These are phyloP conservation scores for Ballota nigra DNA, from an alignment of 257 asterid species.

Conservation along the genomic window DNA sequence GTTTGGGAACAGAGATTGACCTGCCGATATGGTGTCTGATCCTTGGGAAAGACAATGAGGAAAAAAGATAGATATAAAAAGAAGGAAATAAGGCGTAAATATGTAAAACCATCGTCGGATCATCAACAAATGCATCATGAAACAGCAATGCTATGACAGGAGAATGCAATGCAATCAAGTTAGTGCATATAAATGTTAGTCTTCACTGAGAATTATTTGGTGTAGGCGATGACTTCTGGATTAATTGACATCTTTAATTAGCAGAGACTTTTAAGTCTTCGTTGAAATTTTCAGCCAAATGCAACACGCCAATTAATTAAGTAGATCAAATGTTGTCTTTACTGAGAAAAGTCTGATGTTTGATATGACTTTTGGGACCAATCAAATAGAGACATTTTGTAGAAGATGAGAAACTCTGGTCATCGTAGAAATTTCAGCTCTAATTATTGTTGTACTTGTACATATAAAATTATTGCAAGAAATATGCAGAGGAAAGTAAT, in stretches of 20 bases:
- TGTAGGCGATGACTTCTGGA: not conserved
- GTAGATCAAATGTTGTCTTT: not conserved
- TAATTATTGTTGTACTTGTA: too few relatives aligned
- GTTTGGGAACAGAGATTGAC: constrained; percentile 25
- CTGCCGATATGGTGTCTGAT: constrained; percentile 23
- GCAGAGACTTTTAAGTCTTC: not conserved
- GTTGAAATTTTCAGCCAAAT: not conserved
- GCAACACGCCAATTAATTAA: not conserved
- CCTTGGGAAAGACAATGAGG: constrained; percentile 4
- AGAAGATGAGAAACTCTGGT: too few relatives aligned
- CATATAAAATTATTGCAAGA: too few relatives aligned
- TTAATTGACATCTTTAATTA: not conserved
- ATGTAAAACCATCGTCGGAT: not conserved
- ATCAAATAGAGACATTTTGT: too few relatives aligned
- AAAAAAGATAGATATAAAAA: not conserved
- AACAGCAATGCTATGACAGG: not conserved
- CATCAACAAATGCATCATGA: not conserved
- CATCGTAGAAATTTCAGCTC: too few relatives aligned
- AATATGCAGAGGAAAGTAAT: too few relatives aligned
- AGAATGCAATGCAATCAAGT: not conserved
- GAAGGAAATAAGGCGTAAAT: not conserved
- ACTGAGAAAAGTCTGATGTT: not conserved
- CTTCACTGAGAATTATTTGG: not conserved
- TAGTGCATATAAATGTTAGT: not conserved
- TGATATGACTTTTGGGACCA: too few relatives aligned